Base-by-base conservation (phyloP, 257 asterid species). In the Datura wrightii region DNA sequence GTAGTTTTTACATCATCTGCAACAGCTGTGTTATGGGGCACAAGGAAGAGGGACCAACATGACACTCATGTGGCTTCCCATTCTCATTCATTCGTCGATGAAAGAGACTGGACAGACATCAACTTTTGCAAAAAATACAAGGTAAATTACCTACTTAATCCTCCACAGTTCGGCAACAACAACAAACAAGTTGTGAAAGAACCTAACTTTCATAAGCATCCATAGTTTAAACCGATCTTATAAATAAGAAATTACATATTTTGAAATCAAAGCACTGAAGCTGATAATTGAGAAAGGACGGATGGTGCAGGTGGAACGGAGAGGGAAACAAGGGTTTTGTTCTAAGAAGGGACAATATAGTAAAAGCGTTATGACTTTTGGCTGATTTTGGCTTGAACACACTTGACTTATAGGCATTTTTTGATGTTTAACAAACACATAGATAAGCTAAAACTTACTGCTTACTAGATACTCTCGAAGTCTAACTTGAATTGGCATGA, bases 1-100 rank as follows among this genome's bases (percentile, higher is more conserved):
- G 97, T 97, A 0, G 91, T 97, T 76, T 97, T 93, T 85, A 95
- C 99, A 1, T 95, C 99, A 4, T 97, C 99, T 0, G 98, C 95
- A 2, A 92, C 99, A 0, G 99, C 99, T 34, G 85, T 92, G 58
- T 55, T 97, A 50, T 95, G 99, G 99, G 86, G 89, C 85, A 92
- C 81, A 76, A 50, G 81, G 81, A 76, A 92, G 79, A 83, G 80
- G 80, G 85, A 85, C 58, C 91, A 78, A 14, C 76, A 79, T 4
- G 41, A n/a, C 63, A 16, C 71, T 56, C 48, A 52, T 53, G 78
- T 42, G 5, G 85, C n/a, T 10, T 31, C 87, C n/a, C 92, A 89
- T 31, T 86, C 84, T 24, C 78, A 62, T 53, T 67, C 81, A 11
- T 56, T 18, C 53, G 80, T 52, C 44, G 94, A 95, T 19, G 99